Base-by-base conservation (phyloP, 2,329 filamentous ascomycete genomes). In the Sporothrix brasiliensis region DNA sequence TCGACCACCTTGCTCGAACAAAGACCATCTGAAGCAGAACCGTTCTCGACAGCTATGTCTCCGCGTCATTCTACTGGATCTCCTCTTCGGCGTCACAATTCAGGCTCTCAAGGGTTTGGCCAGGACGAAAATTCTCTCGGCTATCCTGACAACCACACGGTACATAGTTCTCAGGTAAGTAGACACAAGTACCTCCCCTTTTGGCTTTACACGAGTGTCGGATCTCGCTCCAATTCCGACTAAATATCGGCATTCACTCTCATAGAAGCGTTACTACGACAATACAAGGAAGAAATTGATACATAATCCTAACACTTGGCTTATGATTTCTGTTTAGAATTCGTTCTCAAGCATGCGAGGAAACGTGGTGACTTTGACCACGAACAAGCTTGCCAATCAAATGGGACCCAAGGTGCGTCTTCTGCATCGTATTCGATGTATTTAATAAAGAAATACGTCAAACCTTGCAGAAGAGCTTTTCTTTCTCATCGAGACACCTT, bases 361-460 rank as follows among this genome's bases (percentile, higher is more conserved):
- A 74, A 77, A 79, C n/a, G 78, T 84, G 41, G 78, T 81, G 50
- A 81, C 82, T 52, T 79, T 89, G 73, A 78, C 83, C 39, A 83
- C 86, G 5, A 86, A 84, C 65, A 88, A 86, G 75, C 77, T 88
- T 74, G 82, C 81, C 70, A 88, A 88, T 71, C 85, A 88, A 77
- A 81, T 80, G 75, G 80, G 77, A 73, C 79, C 82, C 75, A 88
- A 88, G 84, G 87, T 88, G 73, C 72, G 77, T 67, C 16, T 24
- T 24, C 13, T 7, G 3, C 14, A 2, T 10, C 30, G 7, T 2
- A 13, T 27, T 39, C 1, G 2, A 2, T 24, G 7, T n/a, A 13
- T 41, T 6, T 19, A 6, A 49, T 16, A 7, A 2, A 11, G 10
- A 14, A 19, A 30, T 10, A 30, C 14, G 27, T 50, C 4, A 7